Conservation (phyloP, 192 early-diverging fungal genomes). For the Backusella sp. region DNA sequence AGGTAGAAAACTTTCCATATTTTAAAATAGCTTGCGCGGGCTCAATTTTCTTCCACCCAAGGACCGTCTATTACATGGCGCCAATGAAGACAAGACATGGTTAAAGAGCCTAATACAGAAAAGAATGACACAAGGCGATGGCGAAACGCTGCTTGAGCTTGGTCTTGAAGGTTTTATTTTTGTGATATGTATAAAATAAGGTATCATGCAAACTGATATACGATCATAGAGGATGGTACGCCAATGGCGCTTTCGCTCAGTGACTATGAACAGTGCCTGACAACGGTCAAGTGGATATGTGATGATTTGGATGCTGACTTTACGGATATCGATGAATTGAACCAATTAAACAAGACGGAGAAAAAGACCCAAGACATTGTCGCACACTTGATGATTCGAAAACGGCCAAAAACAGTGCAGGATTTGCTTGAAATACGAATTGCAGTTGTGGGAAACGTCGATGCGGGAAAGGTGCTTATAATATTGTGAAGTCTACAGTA, state of each 20-base stretch:
- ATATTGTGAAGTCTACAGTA: not conserved
- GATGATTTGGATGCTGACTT: constrained; percentile 44
- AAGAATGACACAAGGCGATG: constrained; percentile 57
- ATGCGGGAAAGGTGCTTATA: constrained; percentile 64
- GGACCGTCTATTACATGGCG: constrained; percentile 48
- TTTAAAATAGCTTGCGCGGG: no score
- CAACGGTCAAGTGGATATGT: constrained; percentile 39
- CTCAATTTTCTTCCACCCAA: not conserved
- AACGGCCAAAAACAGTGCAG: constrained; percentile 70
- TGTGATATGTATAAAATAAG: not conserved
- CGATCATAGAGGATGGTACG: constrained; percentile 65
- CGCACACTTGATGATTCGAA: constrained; percentile 68
- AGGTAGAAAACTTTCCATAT: not conserved
- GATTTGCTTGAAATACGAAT: constrained; percentile 84
- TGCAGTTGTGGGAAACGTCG: constrained; percentile 90
- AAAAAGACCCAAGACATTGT: constrained; percentile 23
- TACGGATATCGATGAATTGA: constrained; percentile 47
- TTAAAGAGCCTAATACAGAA: constrained; percentile 38
- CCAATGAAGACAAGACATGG: constrained; percentile 44
- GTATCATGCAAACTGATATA: not conserved
- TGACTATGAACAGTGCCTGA: constrained; percentile 45
- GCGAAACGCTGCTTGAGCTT: constrained; percentile 78
- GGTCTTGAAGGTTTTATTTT: constrained; percentile 55
- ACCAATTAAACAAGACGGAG: constrained; percentile 7
- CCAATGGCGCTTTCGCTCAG: constrained; percentile 60